Conservation (phyloP, 2,329 filamentous ascomycete genomes). For the Penicillium italicum region DNA sequence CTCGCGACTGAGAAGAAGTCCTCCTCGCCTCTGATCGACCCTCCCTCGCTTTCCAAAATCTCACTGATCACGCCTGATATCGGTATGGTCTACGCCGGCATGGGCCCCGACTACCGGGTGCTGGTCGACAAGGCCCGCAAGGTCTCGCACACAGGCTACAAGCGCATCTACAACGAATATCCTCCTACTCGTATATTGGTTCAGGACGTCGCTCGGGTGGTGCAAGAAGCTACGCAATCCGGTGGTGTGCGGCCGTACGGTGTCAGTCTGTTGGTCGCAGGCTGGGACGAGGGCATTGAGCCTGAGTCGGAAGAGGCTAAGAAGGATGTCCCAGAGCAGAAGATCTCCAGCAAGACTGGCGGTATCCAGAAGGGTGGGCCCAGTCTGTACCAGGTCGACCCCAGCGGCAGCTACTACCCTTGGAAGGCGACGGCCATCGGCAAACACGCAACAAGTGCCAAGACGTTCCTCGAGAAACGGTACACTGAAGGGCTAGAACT, state of each 20-base stretch:
- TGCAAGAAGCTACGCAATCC: slow-evolving; percentile 98
- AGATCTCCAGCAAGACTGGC: slow-evolving; percentile 80
- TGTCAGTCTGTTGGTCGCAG: slow-evolving; percentile 90
- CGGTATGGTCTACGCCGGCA: slow-evolving; percentile 98
- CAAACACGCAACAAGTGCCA: slow-evolving; percentile 96
- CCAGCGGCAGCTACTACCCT: slow-evolving; percentile 97
- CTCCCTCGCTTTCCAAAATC: slow-evolving; percentile 92
- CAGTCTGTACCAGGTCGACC: slow-evolving; percentile 97
- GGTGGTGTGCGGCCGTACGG: slow-evolving; percentile 96
- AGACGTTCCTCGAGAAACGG: slow-evolving; percentile 98
- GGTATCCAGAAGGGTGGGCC: slow-evolving; percentile 94
- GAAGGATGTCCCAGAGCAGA: slow-evolving; percentile 56
- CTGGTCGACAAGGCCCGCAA: slow-evolving; percentile 97
- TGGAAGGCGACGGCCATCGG: slow-evolving; percentile 99
- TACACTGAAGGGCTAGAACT: slow-evolving; percentile 96
- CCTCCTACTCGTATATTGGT: slow-evolving; percentile 99
- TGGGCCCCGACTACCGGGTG: slow-evolving; percentile 97
- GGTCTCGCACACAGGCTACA: slow-evolving; percentile 97
- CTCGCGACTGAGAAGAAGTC: slow-evolving; percentile 99
- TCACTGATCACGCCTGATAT: slow-evolving; percentile 98
- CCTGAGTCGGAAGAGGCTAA: slow-evolving; percentile 69
- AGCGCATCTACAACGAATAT: slow-evolving; percentile 99
- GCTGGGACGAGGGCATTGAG: slow-evolving; percentile 95
- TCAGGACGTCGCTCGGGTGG: slow-evolving; percentile 93
- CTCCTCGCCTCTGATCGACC: slow-evolving; percentile 92